A percentile compares a stretch with the other conserved stretches of the same genome.
Evolutionary conservation across 2,329 filamentous ascomycete species (phyloP).

Genomic region (Colletotrichum musicola): DNA sequence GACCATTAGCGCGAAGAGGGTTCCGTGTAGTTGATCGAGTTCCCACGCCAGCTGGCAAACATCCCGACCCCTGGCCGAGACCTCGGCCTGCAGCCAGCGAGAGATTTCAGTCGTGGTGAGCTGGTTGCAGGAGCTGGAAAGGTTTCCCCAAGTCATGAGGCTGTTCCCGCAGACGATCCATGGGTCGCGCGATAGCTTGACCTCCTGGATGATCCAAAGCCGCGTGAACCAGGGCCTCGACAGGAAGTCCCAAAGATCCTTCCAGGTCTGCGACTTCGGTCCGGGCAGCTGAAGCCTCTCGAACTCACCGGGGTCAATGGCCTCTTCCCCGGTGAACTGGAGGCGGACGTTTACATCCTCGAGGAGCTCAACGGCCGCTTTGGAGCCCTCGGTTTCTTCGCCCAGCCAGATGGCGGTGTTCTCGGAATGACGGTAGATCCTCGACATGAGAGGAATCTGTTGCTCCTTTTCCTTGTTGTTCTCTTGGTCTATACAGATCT

Average conservation of each 20-base stretch:
- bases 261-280: neutral
- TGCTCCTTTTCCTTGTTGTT: conserved; percentile 30
- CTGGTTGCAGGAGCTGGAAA: neutral
- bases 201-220: conserved; percentile 26
- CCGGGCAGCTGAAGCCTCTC: neutral
- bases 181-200: conserved; percentile 15
- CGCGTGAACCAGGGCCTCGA: conserved; percentile 28
- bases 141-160: neutral
- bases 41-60: conserved; percentile 10
- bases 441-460: conserved; percentile 37
- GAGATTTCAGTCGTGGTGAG: conserved; percentile 15
- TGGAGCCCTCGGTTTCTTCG: conserved; percentile 40
- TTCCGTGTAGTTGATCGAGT: conserved; percentile 10
- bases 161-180: conserved; percentile 25
- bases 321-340: conserved; percentile 6
- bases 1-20: neutral
- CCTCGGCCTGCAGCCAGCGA: neutral
- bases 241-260: conserved; percentile 7
- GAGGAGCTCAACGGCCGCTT: conserved; percentile 38
- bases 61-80: neutral
- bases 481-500: conserved; percentile 39
- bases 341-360: conserved; percentile 9
- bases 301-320: neutral
- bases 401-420: conserved; percentile 42
- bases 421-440: conserved; percentile 26